Base-by-base conservation (phyloP, 768 basidiomycete species). In the Scleroderma bovista region DNA sequence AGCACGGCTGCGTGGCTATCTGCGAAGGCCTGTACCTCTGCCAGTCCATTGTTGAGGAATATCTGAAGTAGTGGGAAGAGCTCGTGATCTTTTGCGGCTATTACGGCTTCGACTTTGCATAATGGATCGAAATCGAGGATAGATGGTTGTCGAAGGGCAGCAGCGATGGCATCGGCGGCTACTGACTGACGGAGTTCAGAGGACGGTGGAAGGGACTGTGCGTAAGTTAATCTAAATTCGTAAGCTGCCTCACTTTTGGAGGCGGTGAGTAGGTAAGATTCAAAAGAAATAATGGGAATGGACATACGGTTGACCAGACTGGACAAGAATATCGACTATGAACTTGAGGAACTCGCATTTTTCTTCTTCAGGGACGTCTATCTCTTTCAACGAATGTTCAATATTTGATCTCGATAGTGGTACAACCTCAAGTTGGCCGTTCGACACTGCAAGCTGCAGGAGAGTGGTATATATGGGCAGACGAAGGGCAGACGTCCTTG, bases 101-200 rank as follows among this genome's bases (percentile, higher is more conserved):
- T 65, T 32, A 90, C 77, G 1, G 82, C 78, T 47, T 90, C 83
- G 36, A 94, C 72, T 52, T 83, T 85, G 74, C 91, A 83, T 24
- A 91, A 69, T 7, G 82, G 65, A 64, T 93, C 89, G 60, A 93
- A 88, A 68, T 94, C 84, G 66, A 93, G 88, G 50, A 87, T 64
- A 13, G 70, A 69, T 3, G 86, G 82, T 33, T 83, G 71, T 31
- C 81, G 78, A 29, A 92, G 73, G 17, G 86, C 83, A 7, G 77
- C 71, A 6, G 79, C 75, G 53, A 91, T 82, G 32, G 77, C 68
- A 31, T 83, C 76, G 22, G 83, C 56, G 9, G 84, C 84, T 40
- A 80, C 83, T 4, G 70, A 44, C 50, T 77, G 69, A 16, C 79
- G 73, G 10, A 70, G 64, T 20, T 79, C 68, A 0, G 83, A 82